A percentile compares a stretch with the other conserved stretches of the same genome.
Conservation (phyloP, 2,329 filamentous ascomycete genomes). For the Diaporthe vexans region DNA sequence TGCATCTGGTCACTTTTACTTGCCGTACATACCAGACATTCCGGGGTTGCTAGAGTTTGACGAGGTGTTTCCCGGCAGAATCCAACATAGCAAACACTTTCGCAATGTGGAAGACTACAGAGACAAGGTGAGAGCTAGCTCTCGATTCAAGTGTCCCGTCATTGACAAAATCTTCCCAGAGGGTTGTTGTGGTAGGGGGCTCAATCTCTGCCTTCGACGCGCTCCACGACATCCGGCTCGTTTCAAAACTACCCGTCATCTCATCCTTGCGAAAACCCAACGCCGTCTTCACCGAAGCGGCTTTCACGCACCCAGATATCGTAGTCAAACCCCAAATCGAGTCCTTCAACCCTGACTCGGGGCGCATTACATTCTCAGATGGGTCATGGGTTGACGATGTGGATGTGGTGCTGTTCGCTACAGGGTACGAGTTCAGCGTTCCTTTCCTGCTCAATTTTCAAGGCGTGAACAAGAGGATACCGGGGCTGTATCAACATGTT, state of each 20-base stretch:
- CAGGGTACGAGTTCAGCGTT: conserved; percentile 71
- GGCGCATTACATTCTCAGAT: conserved; percentile 65
- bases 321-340: conserved; percentile 59
- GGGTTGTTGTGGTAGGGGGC: conserved; percentile 69
- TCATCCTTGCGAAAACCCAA: conserved; percentile 62
- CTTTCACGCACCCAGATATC: conserved; percentile 66
- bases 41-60: conserved; percentile 55
- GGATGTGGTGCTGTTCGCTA: conserved; percentile 71
- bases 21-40: conserved; percentile 58
- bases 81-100: conserved; percentile 69
- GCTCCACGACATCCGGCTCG: conserved; percentile 63
- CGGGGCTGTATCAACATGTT: conserved; percentile 54
- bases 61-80: conserved; percentile 57
- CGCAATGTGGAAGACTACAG: conserved; percentile 59
- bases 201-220: conserved; percentile 72
- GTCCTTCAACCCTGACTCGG: conserved; percentile 50
- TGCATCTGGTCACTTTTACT: conserved; percentile 57
- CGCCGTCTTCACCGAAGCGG: conserved; percentile 62
- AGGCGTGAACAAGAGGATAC: conserved; percentile 56
- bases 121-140: conserved; percentile 56
- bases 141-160: no score
- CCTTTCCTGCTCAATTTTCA: conserved; percentile 65
- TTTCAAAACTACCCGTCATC: conserved; percentile 61
- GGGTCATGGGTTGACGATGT: conserved; percentile 62
- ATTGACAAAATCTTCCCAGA: conserved; percentile 49